phyloP scores from a whole-genome alignment of 257 asterid genomes.

The Haberlea rhodopensis region DNA sequence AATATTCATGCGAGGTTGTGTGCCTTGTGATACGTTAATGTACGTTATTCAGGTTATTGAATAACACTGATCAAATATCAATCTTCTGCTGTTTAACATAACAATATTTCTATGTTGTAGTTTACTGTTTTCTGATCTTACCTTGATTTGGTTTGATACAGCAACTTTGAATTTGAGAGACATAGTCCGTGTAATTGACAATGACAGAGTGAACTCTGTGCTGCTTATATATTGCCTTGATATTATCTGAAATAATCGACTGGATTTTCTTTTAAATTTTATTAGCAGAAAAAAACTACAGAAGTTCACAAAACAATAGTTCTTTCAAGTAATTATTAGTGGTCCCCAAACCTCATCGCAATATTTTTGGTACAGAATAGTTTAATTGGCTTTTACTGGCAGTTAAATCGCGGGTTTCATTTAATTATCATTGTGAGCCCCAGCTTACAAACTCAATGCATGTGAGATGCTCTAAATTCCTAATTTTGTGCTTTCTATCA shows the following conservation, averaged over 20 bases:
- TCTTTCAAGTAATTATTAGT: neutral
- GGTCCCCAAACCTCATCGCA: neutral
- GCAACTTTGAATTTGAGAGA: neutral
- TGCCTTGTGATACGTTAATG: neutral
- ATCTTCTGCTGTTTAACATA: slow-evolving; percentile 1
- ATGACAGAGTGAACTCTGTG: neutral
- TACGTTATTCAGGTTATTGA: slow-evolving; percentile 6
- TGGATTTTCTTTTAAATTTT: neutral
- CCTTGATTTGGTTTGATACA: slow-evolving; percentile 12
- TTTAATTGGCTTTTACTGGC: neutral
- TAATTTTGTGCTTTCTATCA: neutral
- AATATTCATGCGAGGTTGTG: neutral
- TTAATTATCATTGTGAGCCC: too few relatives aligned
- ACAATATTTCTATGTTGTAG: neutral
- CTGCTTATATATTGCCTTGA: neutral
- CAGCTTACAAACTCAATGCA: neutral
- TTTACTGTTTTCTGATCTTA: neutral
- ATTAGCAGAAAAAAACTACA: neutral
- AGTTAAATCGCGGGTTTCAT: too few relatives aligned
- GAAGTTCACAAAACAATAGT: neutral
- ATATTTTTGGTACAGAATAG: neutral
- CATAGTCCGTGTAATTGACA: neutral
- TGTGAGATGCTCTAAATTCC: neutral
- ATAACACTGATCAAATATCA: slow-evolving; percentile 15
- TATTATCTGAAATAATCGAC: neutral